These are phyloP conservation scores for Somion occarium DNA, from an alignment of 1,284 basidiomycete genomes.

Conservation along the genomic window DNA sequence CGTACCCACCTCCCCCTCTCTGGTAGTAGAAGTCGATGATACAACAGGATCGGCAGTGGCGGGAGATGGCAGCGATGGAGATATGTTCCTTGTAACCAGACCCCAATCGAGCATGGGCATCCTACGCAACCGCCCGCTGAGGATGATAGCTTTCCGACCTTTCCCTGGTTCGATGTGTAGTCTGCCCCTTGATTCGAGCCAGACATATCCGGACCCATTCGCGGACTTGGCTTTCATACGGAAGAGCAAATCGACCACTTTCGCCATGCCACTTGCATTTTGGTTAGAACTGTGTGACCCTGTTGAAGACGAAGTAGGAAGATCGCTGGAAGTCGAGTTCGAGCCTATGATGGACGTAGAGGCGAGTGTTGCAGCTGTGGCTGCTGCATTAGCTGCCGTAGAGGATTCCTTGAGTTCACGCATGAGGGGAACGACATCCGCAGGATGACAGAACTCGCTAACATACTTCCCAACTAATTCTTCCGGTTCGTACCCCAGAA, in stretches of 20 bases:
- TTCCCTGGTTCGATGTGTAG: conserved; percentile 87
- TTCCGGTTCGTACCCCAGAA: conserved; percentile 77
- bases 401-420: conserved; percentile 87
- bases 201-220: conserved; percentile 53
- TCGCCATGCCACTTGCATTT: conserved; percentile 11
- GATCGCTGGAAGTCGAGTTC: background rate
- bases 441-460: conserved; percentile 80
- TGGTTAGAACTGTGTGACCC: conserved; percentile 14
- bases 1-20: conserved; percentile 31
- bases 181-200: conserved; percentile 84
- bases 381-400: conserved; percentile 9
- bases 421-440: conserved; percentile 88
- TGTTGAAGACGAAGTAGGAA: conserved; percentile 8
- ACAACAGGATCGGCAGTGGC: background rate
- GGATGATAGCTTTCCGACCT: conserved; percentile 83
- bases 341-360: background rate
- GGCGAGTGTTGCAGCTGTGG: conserved; percentile 8
- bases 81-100: conserved; percentile 43
- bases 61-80: conserved; percentile 24
- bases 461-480: conserved; percentile 81
- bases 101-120: conserved; percentile 67
- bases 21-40: no score
- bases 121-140: conserved; percentile 68
- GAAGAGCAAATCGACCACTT: conserved; percentile 73
- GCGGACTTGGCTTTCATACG: conserved; percentile 61